Evolutionary conservation across 2,329 filamentous ascomycete species (phyloP), one percentile per base, ranked within the genome.

Genomic region (Xylariaceae sp.): DNA sequence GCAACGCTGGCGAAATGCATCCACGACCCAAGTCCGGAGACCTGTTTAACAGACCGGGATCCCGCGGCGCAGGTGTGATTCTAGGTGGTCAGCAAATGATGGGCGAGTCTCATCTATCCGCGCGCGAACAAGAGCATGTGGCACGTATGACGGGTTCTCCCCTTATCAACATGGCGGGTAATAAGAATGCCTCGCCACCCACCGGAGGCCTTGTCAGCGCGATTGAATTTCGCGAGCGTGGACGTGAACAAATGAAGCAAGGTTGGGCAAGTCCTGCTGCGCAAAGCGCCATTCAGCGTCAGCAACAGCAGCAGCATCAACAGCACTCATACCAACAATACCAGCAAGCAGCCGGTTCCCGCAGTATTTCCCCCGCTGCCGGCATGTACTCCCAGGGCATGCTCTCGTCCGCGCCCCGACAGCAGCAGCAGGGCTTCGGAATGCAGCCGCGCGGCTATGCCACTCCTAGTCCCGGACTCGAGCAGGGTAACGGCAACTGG

Each of bases 71-170:
- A 13, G 78, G 76, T 45, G 72, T 73, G 10, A 74, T 83, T 57
- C 74, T 85, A 18, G 77, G 76, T 51, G 71, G 69, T 37, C 72
- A 69, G 30, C 72, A 69, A 60, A 61, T 56, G 30, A 77, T 77
- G 56, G 80, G 83, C 60, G 76, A 83, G 23, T 79, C 82, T 0
- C 83, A 87, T 59, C 79, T 96, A n/a, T 92, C 89, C 17, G 92
- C 92, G 15, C 85, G 88, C 13, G 92, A 96, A 73, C 92, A 95
- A 72, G 90, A 95, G 74, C 88, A 95, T 66, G 82, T 96, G n/a
- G 89, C 92, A 8, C 85, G 89, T 44, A 80, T 90, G 66, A 96
- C 91, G 0, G 89, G 89, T 0, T 86, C 85, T 0, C 89, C 92
- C 0, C 77, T 96, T 53, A 82, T 95, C 66, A 85, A 83, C 60